A percentile compares a stretch with the other conserved stretches of the same genome.
These are phyloP conservation scores for Chalciporus sphaerocephalus DNA, from an alignment of 768 basidiomycete genomes.

Conservation along the genomic window DNA sequence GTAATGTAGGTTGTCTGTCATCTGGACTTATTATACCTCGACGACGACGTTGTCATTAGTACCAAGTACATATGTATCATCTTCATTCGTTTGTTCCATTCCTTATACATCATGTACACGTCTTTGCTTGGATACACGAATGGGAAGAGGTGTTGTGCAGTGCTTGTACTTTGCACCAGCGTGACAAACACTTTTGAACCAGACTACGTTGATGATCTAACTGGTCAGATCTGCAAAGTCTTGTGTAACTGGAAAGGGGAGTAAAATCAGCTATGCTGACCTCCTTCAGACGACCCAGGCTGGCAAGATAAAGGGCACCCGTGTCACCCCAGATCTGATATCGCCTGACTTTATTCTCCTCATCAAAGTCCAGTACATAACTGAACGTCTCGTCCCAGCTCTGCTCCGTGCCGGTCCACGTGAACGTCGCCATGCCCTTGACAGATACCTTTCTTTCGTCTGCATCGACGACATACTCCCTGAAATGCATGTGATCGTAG, in stretches of 20 bases:
- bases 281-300: conserved; percentile 39
- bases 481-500: conserved; percentile 51
- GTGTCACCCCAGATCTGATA: conserved; percentile 72
- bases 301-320: conserved; percentile 58
- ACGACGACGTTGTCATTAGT: not conserved
- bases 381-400: conserved; percentile 60
- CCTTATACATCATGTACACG: not conserved
- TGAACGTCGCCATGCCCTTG: conserved; percentile 52
- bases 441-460: conserved; percentile 49
- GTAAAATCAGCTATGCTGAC: conserved; percentile 2
- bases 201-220: not conserved
- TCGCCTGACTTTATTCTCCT: conserved; percentile 47
- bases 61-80: not conserved
- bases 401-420: conserved; percentile 49
- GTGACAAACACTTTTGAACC: too few species aligned
- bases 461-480: conserved; percentile 51
- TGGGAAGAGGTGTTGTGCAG: not conserved
- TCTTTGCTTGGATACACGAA: conserved; percentile 6
- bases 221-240: not conserved
- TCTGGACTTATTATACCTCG: conserved; percentile 2
- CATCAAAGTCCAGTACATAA: conserved; percentile 59
- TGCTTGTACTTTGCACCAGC: too few species aligned
- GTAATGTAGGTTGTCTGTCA: conserved; percentile 16
- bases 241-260: not conserved
- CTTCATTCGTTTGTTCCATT: conserved; percentile 1